Base-by-base conservation (phyloP, 2,329 filamentous ascomycete species). In the Aaosphaeria arxii region DNA sequence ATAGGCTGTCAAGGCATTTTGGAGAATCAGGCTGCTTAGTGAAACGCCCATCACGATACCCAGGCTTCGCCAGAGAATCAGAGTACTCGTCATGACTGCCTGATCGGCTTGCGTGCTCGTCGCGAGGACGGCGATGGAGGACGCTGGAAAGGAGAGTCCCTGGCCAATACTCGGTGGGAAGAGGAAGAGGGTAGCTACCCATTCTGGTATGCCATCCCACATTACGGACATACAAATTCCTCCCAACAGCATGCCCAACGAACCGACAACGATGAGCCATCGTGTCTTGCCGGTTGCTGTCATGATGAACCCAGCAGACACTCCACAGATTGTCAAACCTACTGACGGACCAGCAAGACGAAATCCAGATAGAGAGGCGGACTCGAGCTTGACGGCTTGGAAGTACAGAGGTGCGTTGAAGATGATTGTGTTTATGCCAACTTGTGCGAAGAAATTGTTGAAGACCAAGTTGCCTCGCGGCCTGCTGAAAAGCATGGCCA, bases 41-140 rank as follows among this genome's bases (percentile, higher is more conserved):
- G 87, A 83, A 40, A 91, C 81, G n/a, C 88, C 88, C 61, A 91
- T 77, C 1, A 91, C 87, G 47, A 79, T 80, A 5, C 88, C 88
- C 5, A 91, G 69, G 49, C 81, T 83, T 46, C 88, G 79, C 82
- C 86, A 90, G 13, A 91, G 72, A 13, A 86, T 79, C 51, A 91
- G 72, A 0, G 87, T 89, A 45, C 80, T 83, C 1, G 86, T 88
- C 58, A 75, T 71, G 17, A 75, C 73, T 0, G 74, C 74, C 51
- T 76, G 73, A 7, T 77, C 74, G 30, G 69, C 69, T 50, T 73
- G 68, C 4, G 64, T 63, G 43, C 71, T 74, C 9, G 71, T 67
- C 1, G 72, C 70, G 4, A 77, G 63, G 7, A 73, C 67, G 2
- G 69, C 69, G 31, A 76, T 64, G 11, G 66, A 72, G 5, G 67